Evolutionary conservation across 768 basidiomycete genomes (phyloP).

Genomic region (Galerina sulciceps): DNA sequence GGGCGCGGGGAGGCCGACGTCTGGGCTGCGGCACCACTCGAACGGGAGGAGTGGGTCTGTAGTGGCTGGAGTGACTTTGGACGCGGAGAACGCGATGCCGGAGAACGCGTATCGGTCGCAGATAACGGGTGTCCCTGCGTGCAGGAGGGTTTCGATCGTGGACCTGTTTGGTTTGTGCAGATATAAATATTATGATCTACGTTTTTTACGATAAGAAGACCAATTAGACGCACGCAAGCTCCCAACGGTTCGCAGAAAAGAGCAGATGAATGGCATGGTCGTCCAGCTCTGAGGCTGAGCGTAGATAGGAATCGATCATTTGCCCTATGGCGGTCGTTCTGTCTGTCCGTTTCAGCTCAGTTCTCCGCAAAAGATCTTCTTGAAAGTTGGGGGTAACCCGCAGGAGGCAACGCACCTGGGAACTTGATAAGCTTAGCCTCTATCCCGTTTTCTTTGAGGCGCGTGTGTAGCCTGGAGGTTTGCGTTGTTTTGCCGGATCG

Average conservation of each 20-base stretch:
- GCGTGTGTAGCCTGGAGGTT: constrained; percentile 59
- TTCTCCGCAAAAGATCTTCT: background rate
- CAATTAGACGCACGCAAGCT: constrained; percentile 68
- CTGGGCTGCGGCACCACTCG: no score
- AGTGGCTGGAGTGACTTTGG: constrained; percentile 43
- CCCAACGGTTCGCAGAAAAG: constrained; percentile 98
- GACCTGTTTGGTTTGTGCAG: constrained; percentile 39
- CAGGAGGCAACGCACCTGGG: constrained; percentile 64
- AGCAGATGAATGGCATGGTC: constrained; percentile 92
- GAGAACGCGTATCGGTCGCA: constrained; percentile 98
- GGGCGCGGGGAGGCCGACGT: constrained; percentile 70
- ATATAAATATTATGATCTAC: no score
- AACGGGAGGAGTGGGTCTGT: constrained; percentile 42
- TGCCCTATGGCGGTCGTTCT: constrained; percentile 33
- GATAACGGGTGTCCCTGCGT: constrained; percentile 71
- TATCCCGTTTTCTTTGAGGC: constrained; percentile 50
- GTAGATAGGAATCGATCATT: constrained; percentile 89
- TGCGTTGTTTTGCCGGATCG: constrained; percentile 95
- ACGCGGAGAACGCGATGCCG: constrained; percentile 86
- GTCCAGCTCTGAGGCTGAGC: constrained; percentile 83
- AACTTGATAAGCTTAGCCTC: constrained; percentile 77
- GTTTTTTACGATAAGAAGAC: background rate
- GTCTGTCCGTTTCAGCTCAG: constrained; percentile 51
- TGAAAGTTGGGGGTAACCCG: background rate
- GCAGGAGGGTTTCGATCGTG: constrained; percentile 62